These are phyloP conservation scores for Fusarium hainanense DNA, from an alignment of 2,329 filamentous ascomycete genomes.

Conservation along the genomic window DNA sequence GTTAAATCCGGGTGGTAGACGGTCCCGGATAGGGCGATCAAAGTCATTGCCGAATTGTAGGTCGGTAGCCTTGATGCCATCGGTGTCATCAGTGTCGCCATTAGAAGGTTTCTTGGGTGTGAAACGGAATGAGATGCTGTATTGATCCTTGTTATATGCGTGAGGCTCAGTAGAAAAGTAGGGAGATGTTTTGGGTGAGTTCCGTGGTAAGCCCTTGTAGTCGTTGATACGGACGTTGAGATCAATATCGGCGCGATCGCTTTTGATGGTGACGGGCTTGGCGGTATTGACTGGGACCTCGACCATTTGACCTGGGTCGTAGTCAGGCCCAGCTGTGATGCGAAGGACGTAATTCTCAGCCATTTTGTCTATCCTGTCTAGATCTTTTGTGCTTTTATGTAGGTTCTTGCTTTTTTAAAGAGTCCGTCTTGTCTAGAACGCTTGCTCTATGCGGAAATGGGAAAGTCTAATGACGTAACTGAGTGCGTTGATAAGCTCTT, in stretches of 20 bases:
- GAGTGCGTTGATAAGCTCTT: background rate
- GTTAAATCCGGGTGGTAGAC: slow-evolving; percentile 85
- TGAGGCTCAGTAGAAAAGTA: slow-evolving; percentile 83
- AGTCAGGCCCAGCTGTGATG: slow-evolving; percentile 83
- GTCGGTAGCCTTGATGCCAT: slow-evolving; percentile 74
- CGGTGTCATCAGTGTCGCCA: slow-evolving; percentile 9
- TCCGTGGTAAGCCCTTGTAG: slow-evolving; percentile 75
- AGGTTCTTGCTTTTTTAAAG: background rate
- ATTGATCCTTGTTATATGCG: slow-evolving; percentile 75
- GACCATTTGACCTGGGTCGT: slow-evolving; percentile 78
- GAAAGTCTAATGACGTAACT: slow-evolving; percentile 30
- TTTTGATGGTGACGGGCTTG: slow-evolving; percentile 70
- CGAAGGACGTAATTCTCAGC: slow-evolving; percentile 80
- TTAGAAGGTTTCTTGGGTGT: slow-evolving; percentile 67
- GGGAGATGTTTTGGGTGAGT: slow-evolving; percentile 74
- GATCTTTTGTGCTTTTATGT: background rate
- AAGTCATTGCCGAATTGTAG: slow-evolving; percentile 97
- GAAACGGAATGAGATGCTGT: slow-evolving; percentile 85
- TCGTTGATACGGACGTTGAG: slow-evolving; percentile 79
- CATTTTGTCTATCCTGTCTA: slow-evolving; percentile 53
- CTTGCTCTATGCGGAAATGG: slow-evolving; percentile 1
- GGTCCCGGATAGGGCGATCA: slow-evolving; percentile 87
- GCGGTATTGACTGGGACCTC: slow-evolving; percentile 80
- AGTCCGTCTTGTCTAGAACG: background rate
- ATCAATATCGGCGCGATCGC: slow-evolving; percentile 71